Conservation (phyloP, 2,329 filamentous ascomycete species). For the Malbranchea cinnamomea region DNA sequence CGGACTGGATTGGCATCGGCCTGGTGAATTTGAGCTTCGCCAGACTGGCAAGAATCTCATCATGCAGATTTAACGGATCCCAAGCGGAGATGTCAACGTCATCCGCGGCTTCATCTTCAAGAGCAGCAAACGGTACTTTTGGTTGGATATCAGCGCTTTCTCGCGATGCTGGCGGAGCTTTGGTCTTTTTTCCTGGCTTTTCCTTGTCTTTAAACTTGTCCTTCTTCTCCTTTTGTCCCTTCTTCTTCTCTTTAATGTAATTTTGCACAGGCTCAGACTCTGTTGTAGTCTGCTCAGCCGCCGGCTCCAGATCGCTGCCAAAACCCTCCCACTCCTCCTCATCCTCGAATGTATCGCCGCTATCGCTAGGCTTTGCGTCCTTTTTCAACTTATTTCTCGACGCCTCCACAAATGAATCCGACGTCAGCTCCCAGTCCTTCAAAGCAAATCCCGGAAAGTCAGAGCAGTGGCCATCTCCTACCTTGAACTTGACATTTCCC, state of each 20-base stretch:
- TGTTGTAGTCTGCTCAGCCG: conserved; percentile 8
- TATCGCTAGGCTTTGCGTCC: conserved; percentile 7
- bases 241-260: conserved; percentile 14
- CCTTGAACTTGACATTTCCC: conserved; percentile 30
- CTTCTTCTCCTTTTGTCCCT: conserved; percentile 17
- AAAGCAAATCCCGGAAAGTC: not conserved
- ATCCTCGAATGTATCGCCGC: conserved; percentile 15
- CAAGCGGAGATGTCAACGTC: conserved; percentile 62
- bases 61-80: conserved; percentile 58
- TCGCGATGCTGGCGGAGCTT: not conserved
- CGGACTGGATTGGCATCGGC: conserved; percentile 68
- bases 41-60: conserved; percentile 55
- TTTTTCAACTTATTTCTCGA: conserved; percentile 20
- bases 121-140: conserved; percentile 22
- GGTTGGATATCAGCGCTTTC: conserved; percentile 15
- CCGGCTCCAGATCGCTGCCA: conserved; percentile 34
- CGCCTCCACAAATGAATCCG: conserved; percentile 14
- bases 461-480: conserved; percentile 7
- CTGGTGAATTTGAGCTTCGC: conserved; percentile 64
- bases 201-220: conserved; percentile 13
- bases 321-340: conserved; percentile 53
- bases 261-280: conserved; percentile 14
- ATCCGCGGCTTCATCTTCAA: conserved; percentile 34
- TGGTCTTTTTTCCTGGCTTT: conserved; percentile 20
- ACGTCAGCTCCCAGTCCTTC: conserved; percentile 1